Base-by-base conservation (phyloP, 2,329 filamentous ascomycete species). In the Sporothrix globosa region DNA sequence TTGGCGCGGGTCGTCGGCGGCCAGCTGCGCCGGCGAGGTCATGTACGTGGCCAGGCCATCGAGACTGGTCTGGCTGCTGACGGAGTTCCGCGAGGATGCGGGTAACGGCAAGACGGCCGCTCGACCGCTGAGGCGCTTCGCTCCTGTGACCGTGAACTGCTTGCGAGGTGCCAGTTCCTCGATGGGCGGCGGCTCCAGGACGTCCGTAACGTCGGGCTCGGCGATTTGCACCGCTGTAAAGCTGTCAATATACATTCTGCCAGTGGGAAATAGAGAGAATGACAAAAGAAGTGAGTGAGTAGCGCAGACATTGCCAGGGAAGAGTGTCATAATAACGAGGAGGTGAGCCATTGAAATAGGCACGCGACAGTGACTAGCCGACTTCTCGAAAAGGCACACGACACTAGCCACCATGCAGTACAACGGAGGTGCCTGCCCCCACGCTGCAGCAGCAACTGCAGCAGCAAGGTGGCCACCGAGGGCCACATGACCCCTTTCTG, bases 161-260 rank as follows among this genome's bases (percentile, higher is more conserved):
- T 82, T 83, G 74, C 81, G 82, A 5, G 75, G 77, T 39, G 75
- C 75, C 34, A 74, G 73, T 46, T 83, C 82, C 52, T 83, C 82
- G 14, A 76, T 73, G 19, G 77, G 73, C 14, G 78, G 50, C 30
- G 67, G 41, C 70, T 69, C 48, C 48, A 70, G 48, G 14, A 68
- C 24, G 46, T 66, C 68, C 0, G 72, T 61, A 9, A 72, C 70
- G 21, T 81, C 80, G 24, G 86, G 85, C 74, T 88, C 86, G 61
- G 85, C 83, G 71, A 88, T 88, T 75, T 88, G 86, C 69, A 88
- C 87, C 70, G 85, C 86, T 84, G 70, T 17, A 48, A 24, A 27
- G 19, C 14, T 52, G 69, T 39, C 27, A 46, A 44, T 14, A 69
- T 50, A 66, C 27, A 60, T 54, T 60, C 27, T 21, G 14, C 10